Percentiles rank a stretch among this genome's conserved stretches.
Conservation (phyloP, 139 green algal species). For the Micromonas commoda region DNA sequence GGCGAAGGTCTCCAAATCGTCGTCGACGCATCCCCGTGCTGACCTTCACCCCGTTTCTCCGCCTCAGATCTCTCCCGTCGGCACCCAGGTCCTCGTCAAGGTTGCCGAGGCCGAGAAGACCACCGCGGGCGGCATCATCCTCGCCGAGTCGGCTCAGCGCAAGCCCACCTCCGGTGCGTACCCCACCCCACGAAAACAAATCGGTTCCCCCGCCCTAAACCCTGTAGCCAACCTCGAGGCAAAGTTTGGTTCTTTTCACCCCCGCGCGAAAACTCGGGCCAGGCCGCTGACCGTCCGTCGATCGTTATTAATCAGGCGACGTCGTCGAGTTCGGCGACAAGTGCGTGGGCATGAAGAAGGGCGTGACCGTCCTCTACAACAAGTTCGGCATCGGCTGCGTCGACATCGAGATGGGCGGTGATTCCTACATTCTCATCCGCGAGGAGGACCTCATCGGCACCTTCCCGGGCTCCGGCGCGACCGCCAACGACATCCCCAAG, state of each 20-base stretch:
- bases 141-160: slow-evolving; percentile 83
- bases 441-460: slow-evolving; percentile 86
- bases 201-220: no score
- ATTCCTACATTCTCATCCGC: slow-evolving; percentile 74
- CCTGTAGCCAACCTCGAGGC: not conserved
- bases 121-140: slow-evolving; percentile 79
- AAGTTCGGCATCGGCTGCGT: slow-evolving; percentile 91
- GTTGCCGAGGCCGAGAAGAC: slow-evolving; percentile 63
- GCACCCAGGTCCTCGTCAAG: slow-evolving; percentile 73
- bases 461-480: slow-evolving; percentile 62
- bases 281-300: no score
- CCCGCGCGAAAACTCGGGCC: no score
- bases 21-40: no score
- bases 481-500: slow-evolving; percentile 74
- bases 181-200: no score
- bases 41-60: slow-evolving; percentile 8
- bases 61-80: slow-evolving; percentile 72
- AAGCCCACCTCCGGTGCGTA: slow-evolving; percentile 59
- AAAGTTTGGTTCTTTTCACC: not conserved
- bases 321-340: slow-evolving; percentile 8
- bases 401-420: slow-evolving; percentile 64
- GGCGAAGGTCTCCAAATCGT: no score
- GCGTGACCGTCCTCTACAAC: slow-evolving; percentile 80
- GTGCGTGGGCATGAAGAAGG: slow-evolving; percentile 39
- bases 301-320: no score